These are phyloP conservation scores for Globisporangium iwayamae DNA, from an alignment of 352 stramenopile genomes.

Conservation along the genomic window DNA sequence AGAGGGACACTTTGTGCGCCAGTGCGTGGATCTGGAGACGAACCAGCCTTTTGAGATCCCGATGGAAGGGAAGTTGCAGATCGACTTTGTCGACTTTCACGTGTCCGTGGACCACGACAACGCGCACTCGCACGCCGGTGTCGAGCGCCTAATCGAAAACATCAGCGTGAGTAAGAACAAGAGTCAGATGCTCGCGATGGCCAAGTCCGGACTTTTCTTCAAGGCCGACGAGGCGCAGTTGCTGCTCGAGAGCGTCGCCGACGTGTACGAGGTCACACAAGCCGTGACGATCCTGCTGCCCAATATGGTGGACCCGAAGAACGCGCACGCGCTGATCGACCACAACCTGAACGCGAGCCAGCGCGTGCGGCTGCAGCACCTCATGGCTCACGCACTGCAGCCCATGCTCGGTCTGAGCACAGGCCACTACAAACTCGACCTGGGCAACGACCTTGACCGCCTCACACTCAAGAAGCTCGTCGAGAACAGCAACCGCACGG, in stretches of 20 bases:
- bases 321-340: constrained; percentile 61
- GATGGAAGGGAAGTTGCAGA: constrained; percentile 43
- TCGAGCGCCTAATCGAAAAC: constrained; percentile 75
- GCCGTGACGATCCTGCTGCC: constrained; percentile 61
- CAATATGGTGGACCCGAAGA: constrained; percentile 70
- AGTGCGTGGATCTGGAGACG: constrained; percentile 65
- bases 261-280: constrained; percentile 61
- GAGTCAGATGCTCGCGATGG: constrained; percentile 75
- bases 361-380: constrained; percentile 57
- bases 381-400: constrained; percentile 56
- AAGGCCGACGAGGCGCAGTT: constrained; percentile 62
- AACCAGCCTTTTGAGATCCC: constrained; percentile 60
- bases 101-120: constrained; percentile 65
- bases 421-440: constrained; percentile 67
- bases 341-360: constrained; percentile 48
- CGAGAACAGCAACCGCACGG: constrained; percentile 74
- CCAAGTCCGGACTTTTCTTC: constrained; percentile 71
- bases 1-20: constrained; percentile 34
- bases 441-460: constrained; percentile 61
- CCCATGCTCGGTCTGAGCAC: constrained; percentile 59
- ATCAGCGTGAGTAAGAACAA: constrained; percentile 77
- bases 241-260: constrained; percentile 58
- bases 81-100: constrained; percentile 79
- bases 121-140: constrained; percentile 57
- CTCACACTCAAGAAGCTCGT: constrained; percentile 69